Base-by-base conservation (phyloP, 1,139 yeast species). In the Zygosaccharomyces sapae region DNA sequence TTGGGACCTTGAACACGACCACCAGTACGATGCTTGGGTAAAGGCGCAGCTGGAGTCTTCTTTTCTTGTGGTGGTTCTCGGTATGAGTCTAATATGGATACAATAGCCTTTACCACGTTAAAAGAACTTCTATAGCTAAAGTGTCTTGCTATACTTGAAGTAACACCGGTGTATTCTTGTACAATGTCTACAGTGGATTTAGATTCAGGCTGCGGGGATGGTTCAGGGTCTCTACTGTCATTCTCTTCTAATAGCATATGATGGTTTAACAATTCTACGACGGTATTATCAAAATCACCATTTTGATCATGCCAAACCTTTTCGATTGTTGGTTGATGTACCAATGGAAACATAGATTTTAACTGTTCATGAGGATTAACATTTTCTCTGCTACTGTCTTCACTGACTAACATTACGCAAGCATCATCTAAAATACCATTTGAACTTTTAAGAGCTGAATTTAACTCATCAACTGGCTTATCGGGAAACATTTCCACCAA, bases 371-470 rank as follows among this genome's bases (percentile, higher is more conserved):
- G 13, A 31, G 52, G 45, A 40, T 45, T 29, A 38, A 48, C 19
- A 40, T 41, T 33, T 38, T 38, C 4, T 33, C 36, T 12, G 13
- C 33, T 35, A 12, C 39, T 42, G 33, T 52, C 45, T 20, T 50
- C 58, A 39, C 63, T 55, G 12, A 63, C 45, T 12, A 63, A 30
- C 41, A 62, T 58, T 1, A 60, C 48, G 9, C 59, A 51, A 6
- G 66, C 60, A n/a, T 55, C 41, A 12, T 58, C 58, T 4, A 61
- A 12, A 46, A 63, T 57, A 33, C 52, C 51, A 9, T 53, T 37
- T 5, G 65, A 50, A 30, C 57, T 53, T 19, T 43, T 41, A 5
- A 62, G 33, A 1, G 61, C 56, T 7, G 44, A 45, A 5, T 30
- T 13, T n/a, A 62, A 35, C 8, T 30, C 43, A 2, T 43, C 43